phyloP scores from a whole-genome alignment of 2,329 filamentous ascomycete genomes.

The Claviceps africana region DNA sequence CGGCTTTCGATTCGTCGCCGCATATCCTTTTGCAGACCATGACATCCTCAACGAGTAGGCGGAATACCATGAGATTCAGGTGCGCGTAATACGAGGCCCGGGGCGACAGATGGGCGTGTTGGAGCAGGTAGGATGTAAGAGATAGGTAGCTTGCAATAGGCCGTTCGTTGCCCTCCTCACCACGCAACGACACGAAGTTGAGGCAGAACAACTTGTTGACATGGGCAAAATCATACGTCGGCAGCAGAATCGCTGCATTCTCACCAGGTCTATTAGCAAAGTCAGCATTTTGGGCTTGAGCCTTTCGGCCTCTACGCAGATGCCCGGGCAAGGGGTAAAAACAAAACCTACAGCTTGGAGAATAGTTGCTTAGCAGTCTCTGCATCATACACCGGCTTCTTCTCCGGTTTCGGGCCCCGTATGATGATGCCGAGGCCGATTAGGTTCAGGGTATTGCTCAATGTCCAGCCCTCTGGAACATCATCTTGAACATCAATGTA shows the following conservation, averaged over 20 bases:
- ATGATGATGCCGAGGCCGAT: conserved; percentile 70
- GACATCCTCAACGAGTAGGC: conserved; percentile 76
- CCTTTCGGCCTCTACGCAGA: too few species aligned
- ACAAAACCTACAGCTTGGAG: conserved; percentile 51
- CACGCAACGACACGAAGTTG: conserved; percentile 54
- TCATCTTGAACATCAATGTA: conserved; percentile 86
- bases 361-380: conserved; percentile 78
- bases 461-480: conserved; percentile 74
- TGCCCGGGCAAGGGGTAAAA: neutral
- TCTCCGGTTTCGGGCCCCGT: conserved; percentile 50
- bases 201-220: conserved; percentile 93
- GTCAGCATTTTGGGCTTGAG: neutral
- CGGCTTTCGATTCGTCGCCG: conserved; percentile 57
- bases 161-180: conserved; percentile 52
- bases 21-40: conserved; percentile 71
- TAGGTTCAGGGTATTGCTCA: conserved; percentile 67
- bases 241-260: conserved; percentile 66
- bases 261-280: conserved; percentile 49
- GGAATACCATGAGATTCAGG: conserved; percentile 70
- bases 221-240: conserved; percentile 84
- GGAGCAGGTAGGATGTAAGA: conserved; percentile 79
- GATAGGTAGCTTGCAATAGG: conserved; percentile 76
- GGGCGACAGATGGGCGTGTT: conserved; percentile 76
- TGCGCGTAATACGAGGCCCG: conserved; percentile 73
- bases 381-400: conserved; percentile 45